Base-by-base conservation (phyloP, 2,329 filamentous ascomycete genomes). In the Stachybotrys elegans region DNA sequence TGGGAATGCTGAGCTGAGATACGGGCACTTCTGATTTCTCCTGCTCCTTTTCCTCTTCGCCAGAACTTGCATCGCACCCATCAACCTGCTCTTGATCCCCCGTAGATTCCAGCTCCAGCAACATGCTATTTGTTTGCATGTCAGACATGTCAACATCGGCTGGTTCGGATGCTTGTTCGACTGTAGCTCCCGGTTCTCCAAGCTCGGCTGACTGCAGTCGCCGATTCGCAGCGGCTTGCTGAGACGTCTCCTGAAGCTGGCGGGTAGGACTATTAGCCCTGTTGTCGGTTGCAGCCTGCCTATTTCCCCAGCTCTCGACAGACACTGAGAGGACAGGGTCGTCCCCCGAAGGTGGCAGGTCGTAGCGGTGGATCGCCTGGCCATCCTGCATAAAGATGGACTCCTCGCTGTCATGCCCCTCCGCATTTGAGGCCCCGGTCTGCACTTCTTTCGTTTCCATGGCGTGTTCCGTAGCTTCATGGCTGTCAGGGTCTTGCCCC, bases 1-100 rank as follows among this genome's bases (percentile, higher is more conserved):
- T 78, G 47, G 38, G 64, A 50, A 66, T 56, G 51, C 69, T 78
- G 46, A 63, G 65, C 8, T 57, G 57, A 22, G 56, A 57, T 5
- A 51, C 51, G 14, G 51, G 48, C 4, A 55, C 49, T 6, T 38
- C 17, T 21, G n/a, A 7, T 16, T 34, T 17, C 14, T 34, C n/a
- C n/a, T 14, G 31, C 9, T 8, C n/a, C 8, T 13, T 17, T 16
- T 9, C 31, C 6, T 4, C 31, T 13, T 34, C n/a, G 9, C 31
- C 31, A 14, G 25, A 29, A 11, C 5, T 11, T 29, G n/a, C 25
- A 29, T 12, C n/a, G n/a, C n/a, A n/a, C n/a, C n/a, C n/a, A n/a
- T n/a, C n/a, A n/a, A n/a, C n/a, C n/a, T n/a, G n/a, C n/a, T n/a
- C n/a, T n/a, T n/a, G n/a, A n/a, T n/a, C n/a, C n/a, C n/a, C n/a